Conservation (phyloP, 2,329 filamentous ascomycete species). For the Fusarium vanettenii region DNA sequence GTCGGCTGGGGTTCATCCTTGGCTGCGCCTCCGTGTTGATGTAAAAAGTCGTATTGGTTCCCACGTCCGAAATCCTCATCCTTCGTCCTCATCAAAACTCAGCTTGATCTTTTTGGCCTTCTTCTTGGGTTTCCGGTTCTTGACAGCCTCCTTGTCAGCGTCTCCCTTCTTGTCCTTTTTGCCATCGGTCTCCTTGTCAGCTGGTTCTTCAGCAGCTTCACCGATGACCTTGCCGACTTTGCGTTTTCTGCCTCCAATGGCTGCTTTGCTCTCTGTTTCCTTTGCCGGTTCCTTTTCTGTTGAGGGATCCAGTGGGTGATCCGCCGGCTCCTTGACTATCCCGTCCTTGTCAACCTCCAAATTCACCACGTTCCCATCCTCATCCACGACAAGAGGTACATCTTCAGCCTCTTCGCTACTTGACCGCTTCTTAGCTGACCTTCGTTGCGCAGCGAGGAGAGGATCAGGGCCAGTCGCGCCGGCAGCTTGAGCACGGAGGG, state of each 20-base stretch:
- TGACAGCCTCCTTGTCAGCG: constrained; percentile 43
- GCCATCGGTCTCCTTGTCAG: constrained; percentile 18
- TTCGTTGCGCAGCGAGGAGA: constrained; percentile 60
- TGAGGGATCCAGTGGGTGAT: constrained; percentile 33
- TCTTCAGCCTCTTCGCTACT: constrained; percentile 81
- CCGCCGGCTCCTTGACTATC: constrained; percentile 49
- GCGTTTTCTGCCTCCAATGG: constrained; percentile 61
- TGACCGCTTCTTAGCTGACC: constrained; percentile 65
- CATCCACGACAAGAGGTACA: constrained; percentile 79
- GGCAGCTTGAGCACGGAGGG: constrained; percentile 64
- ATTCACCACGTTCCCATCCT: constrained; percentile 73
- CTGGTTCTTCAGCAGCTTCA: constrained; percentile 46
- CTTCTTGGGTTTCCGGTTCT: constrained; percentile 58
- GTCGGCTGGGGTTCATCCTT: background rate
- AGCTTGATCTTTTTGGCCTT: constrained; percentile 74
- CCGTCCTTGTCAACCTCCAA: constrained; percentile 60
- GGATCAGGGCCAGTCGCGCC: constrained; percentile 64
- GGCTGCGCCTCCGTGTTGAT: background rate
- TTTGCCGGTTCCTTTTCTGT: constrained; percentile 48
- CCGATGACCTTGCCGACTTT: constrained; percentile 58
- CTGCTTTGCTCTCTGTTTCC: constrained; percentile 43
- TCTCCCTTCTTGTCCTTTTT: constrained; percentile 30
- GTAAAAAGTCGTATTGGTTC: background rate
- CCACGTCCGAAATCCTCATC: constrained; percentile 43
- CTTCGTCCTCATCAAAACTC: constrained; percentile 73